These are phyloP conservation scores for Chalaropsis thielavioides DNA, from an alignment of 2,329 filamentous ascomycete species.

Conservation along the genomic window DNA sequence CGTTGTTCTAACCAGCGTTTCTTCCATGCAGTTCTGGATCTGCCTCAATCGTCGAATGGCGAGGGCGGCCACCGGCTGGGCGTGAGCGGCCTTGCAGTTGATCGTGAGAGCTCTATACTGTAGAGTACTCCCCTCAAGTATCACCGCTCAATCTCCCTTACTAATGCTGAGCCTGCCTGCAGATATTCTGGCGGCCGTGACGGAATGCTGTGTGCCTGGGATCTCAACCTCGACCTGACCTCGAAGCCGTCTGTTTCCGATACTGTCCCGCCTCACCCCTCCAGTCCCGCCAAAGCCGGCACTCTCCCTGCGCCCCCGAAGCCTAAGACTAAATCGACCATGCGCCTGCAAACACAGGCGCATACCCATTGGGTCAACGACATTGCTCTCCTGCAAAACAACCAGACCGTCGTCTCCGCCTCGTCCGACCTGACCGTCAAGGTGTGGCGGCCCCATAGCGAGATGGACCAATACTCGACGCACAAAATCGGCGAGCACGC, in stretches of 20 bases:
- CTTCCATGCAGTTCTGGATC: constrained; percentile 38
- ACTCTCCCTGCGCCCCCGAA: constrained; percentile 24
- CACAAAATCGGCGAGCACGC: constrained; percentile 80
- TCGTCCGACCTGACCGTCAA: constrained; percentile 93
- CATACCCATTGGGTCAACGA: constrained; percentile 97
- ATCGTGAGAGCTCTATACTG: constrained; percentile 71
- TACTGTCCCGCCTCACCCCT: constrained; percentile 22
- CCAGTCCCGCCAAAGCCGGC: constrained; percentile 19
- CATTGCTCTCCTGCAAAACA: constrained; percentile 64
- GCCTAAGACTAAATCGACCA: constrained; percentile 37
- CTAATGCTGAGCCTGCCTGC: constrained; percentile 18
- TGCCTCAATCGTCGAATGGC: constrained; percentile 45
- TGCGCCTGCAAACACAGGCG: constrained; percentile 50
- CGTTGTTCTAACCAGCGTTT: background rate
- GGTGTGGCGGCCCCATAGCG: constrained; percentile 65
- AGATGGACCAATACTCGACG: constrained; percentile 36
- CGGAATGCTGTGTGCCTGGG: constrained; percentile 91
- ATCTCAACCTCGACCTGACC: constrained; percentile 53
- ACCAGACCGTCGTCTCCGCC: constrained; percentile 68
- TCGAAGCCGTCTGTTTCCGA: constrained; percentile 20
- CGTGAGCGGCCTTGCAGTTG: constrained; percentile 86
- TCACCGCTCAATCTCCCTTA: constrained; percentile 1
- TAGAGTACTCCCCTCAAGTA: constrained; percentile 34
- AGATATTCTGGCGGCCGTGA: constrained; percentile 95
- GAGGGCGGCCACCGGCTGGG: constrained; percentile 82